Evolutionary conservation across 148 eudicot species (phyloP), one percentile per base, ranked within the genome.

Genomic region (Rhododendron griersonianum): DNA sequence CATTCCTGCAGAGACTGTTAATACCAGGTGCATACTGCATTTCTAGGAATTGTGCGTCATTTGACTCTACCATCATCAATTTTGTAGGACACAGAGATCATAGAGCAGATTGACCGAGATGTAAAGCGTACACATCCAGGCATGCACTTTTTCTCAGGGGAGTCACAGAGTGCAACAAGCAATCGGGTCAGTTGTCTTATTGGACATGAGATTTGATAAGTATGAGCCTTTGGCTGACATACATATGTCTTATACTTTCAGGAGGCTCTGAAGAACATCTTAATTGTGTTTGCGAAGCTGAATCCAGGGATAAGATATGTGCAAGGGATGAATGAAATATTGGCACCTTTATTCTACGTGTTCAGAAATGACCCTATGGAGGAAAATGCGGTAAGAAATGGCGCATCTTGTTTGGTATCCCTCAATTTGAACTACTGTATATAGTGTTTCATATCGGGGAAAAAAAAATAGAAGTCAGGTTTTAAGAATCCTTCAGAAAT

Each of bases 301-400:
- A 98, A 98, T 87, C 98, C 99, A 2, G 99, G 99, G 55, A 94
- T 98, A 90, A 91, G 98, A 95, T 98, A 98, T 86, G 99, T 98
- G 51, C 99, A 98, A 94, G 99, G 99, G 83, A 98, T 98, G 99
- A 98, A 98, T 90, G 99, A 98, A 91, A 80, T 98, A 63, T 88
- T 98, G 93, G 99, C 99, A 78, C 99, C 99, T 86, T 88, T 98
- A 59, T 98, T 82, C 89, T 98, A 93, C 77, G 94, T 98, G 67
- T 95, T 95, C 88, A 92, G 90, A 87, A 95, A 91, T 88, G 99
- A 98, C 83, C 96, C 99, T 5, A 92, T 88, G 73, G 98, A 94
- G 91, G 96, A 95, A 33, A 90, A 93, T 90, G 93, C 92, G 84
- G 99, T 98, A 91, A 89, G 98, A 84, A 77, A 80, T 47, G 33